phyloP scores from a whole-genome alignment of 192 early-diverging fungal species.

The Haplosporangium gracile region DNA sequence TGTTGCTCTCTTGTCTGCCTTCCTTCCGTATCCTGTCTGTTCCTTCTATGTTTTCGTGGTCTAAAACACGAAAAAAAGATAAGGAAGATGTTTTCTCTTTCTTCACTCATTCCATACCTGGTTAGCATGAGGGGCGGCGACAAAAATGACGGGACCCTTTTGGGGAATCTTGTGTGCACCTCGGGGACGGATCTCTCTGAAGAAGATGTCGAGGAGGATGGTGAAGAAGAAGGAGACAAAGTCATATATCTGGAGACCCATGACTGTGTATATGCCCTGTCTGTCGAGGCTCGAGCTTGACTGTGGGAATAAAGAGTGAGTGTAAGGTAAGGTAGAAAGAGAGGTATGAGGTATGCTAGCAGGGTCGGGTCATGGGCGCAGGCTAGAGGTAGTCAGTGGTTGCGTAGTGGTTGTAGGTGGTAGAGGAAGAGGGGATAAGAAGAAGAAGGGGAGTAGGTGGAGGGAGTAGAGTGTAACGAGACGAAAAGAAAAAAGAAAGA shows the following conservation, averaged over 20 bases:
- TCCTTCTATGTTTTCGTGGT: not conserved
- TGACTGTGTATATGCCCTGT: constrained; percentile 7
- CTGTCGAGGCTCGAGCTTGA: not conserved
- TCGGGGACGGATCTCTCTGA: constrained; percentile 88
- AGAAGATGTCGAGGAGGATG: constrained; percentile 79
- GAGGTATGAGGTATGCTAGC: not conserved
- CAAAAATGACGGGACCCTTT: constrained; percentile 93
- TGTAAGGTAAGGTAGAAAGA: not conserved
- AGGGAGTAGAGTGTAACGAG: not conserved
- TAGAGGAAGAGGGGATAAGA: not conserved
- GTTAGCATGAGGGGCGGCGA: constrained; percentile 82
- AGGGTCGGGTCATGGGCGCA: not conserved
- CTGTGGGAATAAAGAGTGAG: not conserved
- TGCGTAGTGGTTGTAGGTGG: not conserved
- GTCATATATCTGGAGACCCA: constrained; percentile 70
- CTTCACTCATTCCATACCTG: constrained; percentile 62
- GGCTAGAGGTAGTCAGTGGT: not conserved
- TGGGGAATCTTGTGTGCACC: constrained; percentile 85
- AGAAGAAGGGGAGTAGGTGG: not conserved
- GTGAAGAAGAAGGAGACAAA: constrained; percentile 72
- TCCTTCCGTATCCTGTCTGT: not conserved
- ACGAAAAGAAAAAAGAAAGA: not conserved
- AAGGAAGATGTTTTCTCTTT: not conserved
- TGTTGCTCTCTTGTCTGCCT: not conserved
- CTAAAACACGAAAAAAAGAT: not conserved